Conservation (phyloP, 305 asterid genomes). For the Fraxinus ornus region DNA sequence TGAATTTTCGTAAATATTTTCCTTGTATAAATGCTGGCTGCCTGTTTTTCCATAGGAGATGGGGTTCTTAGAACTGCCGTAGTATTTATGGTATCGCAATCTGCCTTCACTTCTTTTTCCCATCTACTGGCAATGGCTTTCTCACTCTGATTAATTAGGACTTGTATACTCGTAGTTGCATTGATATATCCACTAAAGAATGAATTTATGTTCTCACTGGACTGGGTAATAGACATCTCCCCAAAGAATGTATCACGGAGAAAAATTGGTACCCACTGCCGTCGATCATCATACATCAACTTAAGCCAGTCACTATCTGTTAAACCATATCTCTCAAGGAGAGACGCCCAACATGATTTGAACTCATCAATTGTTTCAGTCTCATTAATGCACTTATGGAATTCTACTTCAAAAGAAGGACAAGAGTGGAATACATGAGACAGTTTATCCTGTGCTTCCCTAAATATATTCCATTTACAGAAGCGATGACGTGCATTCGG, state of each 20-base stretch:
- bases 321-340: conserved; percentile 45
- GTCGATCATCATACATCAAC: conserved; percentile 45
- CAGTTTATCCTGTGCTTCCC: conserved; percentile 62
- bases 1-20: conserved; percentile 57
- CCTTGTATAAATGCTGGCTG: conserved; percentile 52
- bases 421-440: conserved; percentile 49
- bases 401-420: conserved; percentile 53
- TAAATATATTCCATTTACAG: conserved; percentile 68
- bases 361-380: conserved; percentile 55
- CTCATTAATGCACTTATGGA: conserved; percentile 55
- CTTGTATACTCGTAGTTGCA: conserved; percentile 53
- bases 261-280: conserved; percentile 64
- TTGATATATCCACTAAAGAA: conserved; percentile 67
- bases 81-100: conserved; percentile 55
- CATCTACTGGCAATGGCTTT: conserved; percentile 63
- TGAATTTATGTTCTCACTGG: conserved; percentile 53
- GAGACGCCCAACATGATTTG: conserved; percentile 59
- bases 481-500: conserved; percentile 56
- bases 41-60: conserved; percentile 77
- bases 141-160: conserved; percentile 53
- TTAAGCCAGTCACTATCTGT: conserved; percentile 57
- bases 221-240: conserved; percentile 54
- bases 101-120: conserved; percentile 72
- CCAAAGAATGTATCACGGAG: conserved; percentile 62
- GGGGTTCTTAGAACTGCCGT: conserved; percentile 57